These are phyloP conservation scores for Papiliotrema flavescens DNA, from an alignment of 1,284 basidiomycete species.

Conservation along the genomic window DNA sequence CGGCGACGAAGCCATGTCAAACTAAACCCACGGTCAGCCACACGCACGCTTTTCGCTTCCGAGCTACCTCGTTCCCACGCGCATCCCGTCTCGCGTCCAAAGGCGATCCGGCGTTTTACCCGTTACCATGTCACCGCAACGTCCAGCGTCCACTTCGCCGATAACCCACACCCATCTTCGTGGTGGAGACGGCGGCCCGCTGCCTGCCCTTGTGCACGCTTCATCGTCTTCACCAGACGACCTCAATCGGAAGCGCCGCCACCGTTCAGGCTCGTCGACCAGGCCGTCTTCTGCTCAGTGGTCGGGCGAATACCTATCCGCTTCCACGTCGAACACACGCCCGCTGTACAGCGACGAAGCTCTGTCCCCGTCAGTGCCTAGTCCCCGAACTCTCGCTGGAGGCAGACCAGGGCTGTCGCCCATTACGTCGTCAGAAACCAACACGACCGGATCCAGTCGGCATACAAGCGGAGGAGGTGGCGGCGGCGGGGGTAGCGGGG, in stretches of 20 bases:
- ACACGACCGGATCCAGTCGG: not conserved
- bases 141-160: too few relatives aligned
- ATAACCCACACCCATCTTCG: too few relatives aligned
- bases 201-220: too few relatives aligned
- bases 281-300: not conserved
- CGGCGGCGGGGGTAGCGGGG: too few relatives aligned
- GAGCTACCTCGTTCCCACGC: too few relatives aligned
- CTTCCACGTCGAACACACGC: not conserved
- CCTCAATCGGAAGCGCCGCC: slow-evolving; percentile 1
- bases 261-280: slow-evolving; percentile 9
- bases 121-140: too few relatives aligned
- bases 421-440: not conserved
- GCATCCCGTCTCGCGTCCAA: too few relatives aligned
- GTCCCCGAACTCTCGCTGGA: not conserved
- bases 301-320: not conserved
- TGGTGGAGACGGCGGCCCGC: too few relatives aligned
- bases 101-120: too few relatives aligned
- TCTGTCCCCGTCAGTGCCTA: not conserved
- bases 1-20: too few relatives aligned
- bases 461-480: not conserved
- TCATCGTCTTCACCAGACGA: not conserved
- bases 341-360: not conserved
- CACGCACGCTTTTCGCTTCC: too few relatives aligned
- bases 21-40: too few relatives aligned
- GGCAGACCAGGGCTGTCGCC: not conserved